Percentiles rank a stretch among this genome's conserved stretches.
Conservation (phyloP, 148 eudicot species). For the Chenopodium suecicum region DNA sequence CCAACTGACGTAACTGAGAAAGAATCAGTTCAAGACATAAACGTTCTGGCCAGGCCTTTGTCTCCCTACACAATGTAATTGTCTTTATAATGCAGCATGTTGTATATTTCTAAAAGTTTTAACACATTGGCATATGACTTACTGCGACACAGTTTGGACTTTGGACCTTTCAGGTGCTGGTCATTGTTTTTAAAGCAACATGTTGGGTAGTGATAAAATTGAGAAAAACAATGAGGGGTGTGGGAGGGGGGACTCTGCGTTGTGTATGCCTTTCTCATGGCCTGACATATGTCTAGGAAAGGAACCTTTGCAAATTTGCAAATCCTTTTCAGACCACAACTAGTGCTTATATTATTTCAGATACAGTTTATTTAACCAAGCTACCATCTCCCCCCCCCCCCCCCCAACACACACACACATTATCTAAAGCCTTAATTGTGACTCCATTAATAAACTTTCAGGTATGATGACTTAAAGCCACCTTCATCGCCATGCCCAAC, state of each 20-base stretch:
- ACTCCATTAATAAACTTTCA: conserved; percentile 9
- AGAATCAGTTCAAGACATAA: conserved; percentile 22
- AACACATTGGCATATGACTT: background rate
- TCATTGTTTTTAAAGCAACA: background rate
- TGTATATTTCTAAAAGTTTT: background rate
- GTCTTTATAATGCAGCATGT: background rate
- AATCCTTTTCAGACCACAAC: background rate
- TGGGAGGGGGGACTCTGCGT: no score
- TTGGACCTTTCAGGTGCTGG: background rate
- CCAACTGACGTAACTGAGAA: conserved; percentile 17
- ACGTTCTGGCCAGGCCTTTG: conserved; percentile 35
- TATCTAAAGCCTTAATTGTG: background rate
- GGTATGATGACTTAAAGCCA: conserved; percentile 72
- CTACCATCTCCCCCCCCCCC: background rate
- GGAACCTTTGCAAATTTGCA: background rate
- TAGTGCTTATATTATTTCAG: background rate
- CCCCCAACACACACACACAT: no score
- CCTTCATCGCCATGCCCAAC: conserved; percentile 61
- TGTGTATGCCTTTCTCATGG: background rate
- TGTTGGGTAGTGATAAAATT: background rate
- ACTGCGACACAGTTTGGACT: background rate
- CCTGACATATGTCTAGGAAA: background rate
- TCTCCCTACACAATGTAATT: conserved; percentile 65
- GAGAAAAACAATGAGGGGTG: background rate
- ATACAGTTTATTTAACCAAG: background rate